A percentile compares a stretch with the other conserved stretches of the same genome.
Conservation (phyloP, 805 yeast species). For the Zygosaccharomyces rouxii region DNA sequence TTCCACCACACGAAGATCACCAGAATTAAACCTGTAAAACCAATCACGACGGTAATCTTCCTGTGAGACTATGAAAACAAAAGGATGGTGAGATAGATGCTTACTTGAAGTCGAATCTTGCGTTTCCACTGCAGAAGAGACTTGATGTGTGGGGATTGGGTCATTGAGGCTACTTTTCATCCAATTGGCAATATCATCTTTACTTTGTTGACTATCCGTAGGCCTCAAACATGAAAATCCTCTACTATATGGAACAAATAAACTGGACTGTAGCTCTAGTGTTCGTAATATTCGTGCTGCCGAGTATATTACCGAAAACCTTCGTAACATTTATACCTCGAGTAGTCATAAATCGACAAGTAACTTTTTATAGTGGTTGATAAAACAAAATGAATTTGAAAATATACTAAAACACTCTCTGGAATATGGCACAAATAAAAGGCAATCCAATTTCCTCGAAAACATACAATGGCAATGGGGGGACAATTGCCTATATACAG, state of each 20-base stretch:
- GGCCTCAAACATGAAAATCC: slow-evolving; percentile 7
- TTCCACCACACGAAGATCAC: slow-evolving; percentile 11
- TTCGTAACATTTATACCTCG: slow-evolving; percentile 13
- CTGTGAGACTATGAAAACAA: slow-evolving; percentile 4
- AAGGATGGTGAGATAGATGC: neutral
- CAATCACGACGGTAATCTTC: slow-evolving; percentile 12
- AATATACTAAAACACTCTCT: neutral
- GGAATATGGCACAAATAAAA: neutral
- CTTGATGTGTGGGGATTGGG: slow-evolving; percentile 11
- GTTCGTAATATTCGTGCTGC: slow-evolving; percentile 8
- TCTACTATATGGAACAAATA: slow-evolving; percentile 3
- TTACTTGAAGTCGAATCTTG: neutral
- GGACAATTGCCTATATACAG: neutral
- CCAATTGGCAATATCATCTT: slow-evolving; percentile 18
- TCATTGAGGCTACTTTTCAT: slow-evolving; percentile 14
- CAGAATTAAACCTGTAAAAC: slow-evolving; percentile 19
- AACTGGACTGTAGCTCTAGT: neutral
- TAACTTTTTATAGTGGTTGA: neutral
- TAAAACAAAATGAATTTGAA: neutral
- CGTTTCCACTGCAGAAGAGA: neutral
- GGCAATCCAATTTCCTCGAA: neutral
- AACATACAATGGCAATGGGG: slow-evolving; percentile 1
- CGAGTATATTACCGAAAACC: slow-evolving; percentile 9
- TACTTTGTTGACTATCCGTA: slow-evolving; percentile 8
- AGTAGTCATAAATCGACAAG: slow-evolving; percentile 5